Conservation (phyloP, 345 rosid genomes). For the Heritiera littoralis region DNA sequence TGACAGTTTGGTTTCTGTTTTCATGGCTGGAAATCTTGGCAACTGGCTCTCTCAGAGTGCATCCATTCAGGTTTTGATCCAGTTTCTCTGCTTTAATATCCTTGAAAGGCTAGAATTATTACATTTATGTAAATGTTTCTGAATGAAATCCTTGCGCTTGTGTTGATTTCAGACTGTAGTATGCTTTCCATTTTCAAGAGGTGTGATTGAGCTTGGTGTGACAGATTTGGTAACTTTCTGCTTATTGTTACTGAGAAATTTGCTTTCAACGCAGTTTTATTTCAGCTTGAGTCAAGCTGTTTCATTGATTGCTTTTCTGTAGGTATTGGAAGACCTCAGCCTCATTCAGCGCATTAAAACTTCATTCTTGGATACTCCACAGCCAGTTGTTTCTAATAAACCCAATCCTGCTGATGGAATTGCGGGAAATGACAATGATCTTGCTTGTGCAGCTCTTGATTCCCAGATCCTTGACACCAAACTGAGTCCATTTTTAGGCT, state of each 20-base stretch:
- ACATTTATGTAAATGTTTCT: background rate
- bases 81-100: background rate
- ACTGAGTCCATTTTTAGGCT: conserved; percentile 39
- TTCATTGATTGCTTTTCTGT: conserved; percentile 18
- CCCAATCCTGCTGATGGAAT: conserved; percentile 27
- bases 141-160: conserved; percentile 8
- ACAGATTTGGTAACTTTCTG: conserved; percentile 67
- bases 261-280: background rate
- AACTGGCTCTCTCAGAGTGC: conserved; percentile 66
- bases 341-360: conserved; percentile 64
- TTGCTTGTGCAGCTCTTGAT: conserved; percentile 34
- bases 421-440: conserved; percentile 27
- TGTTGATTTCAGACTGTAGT: conserved; percentile 61
- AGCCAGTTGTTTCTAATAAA: conserved; percentile 31
- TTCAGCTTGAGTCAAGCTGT: conserved; percentile 17
- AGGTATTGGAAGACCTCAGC: conserved; percentile 78
- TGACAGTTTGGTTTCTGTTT: conserved; percentile 14
- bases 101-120: background rate
- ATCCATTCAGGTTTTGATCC: conserved; percentile 58
- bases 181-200: conserved; percentile 78
- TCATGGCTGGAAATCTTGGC: conserved; percentile 21
- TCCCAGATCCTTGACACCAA: conserved; percentile 35
- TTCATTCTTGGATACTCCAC: conserved; percentile 58
- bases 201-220: conserved; percentile 82
- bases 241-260: background rate